Base-by-base conservation (phyloP, 2,329 filamentous ascomycete species). In the Ophiostoma populinum region DNA sequence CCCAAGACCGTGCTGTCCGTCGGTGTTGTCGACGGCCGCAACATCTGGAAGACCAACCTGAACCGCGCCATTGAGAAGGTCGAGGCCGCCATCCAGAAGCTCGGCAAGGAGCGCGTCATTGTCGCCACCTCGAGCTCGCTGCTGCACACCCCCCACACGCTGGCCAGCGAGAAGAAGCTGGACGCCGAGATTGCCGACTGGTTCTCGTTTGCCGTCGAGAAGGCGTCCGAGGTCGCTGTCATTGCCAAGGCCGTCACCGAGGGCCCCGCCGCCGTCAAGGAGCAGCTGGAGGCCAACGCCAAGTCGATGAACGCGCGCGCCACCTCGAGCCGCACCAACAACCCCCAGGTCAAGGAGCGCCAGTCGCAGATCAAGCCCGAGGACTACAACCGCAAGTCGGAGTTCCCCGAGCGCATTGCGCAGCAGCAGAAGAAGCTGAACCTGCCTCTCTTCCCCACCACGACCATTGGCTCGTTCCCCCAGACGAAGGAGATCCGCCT, bases 1-100 rank as follows among this genome's bases (percentile, higher is more conserved):
- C 62, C 82, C 56, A 83, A 85, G 58, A 92, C 93, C 56, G 62
- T 85, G 49, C 77, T 98, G 47, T 98, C 90, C 47, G 80, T 76
- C 46, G 90, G 90, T 82, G 80, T 98, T 50, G 90, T 98, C 47
- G 86, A 98, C 52, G 90, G 90, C 52, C 85, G 90, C 54, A 98
- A 98, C 74, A 95, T 98, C 70, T 98, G 90, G 90, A 98, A 98
- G 81, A 94, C 85, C 64, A 92, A 95, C 77, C 80, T 94, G 67
- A 80, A 92, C 74, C 75, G 74, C 51, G 85, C 90, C 53, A 92
- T 98, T 46, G 86, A 90, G 68, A 73, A 66, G 45, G 79, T 90
- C 42, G 83, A 95, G 74, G 67, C 73, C 41, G 90, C 87, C 45
- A 67, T 95, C 51, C 82, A 94, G 68, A 72, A 92, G 68, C 75